A percentile compares a stretch with the other conserved stretches of the same genome.
Conservation (phyloP, 2,329 filamentous ascomycete genomes). For the Blumeriella jaapii region DNA sequence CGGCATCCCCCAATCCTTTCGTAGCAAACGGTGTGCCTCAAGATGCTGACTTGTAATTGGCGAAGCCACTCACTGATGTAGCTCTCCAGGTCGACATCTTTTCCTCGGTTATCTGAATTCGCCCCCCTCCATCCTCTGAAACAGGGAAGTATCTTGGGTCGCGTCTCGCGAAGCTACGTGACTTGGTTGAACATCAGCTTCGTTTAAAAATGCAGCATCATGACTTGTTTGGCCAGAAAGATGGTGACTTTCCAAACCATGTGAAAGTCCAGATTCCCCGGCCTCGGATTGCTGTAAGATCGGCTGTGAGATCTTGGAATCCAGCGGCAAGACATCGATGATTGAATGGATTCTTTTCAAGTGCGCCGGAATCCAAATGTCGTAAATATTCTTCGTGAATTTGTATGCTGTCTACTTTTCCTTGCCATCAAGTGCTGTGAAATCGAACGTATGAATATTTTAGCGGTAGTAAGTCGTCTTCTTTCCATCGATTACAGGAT, state of each 20-base stretch:
- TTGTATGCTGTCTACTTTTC: conserved; percentile 23
- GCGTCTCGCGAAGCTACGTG: conserved; percentile 14
- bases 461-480: conserved; percentile 25
- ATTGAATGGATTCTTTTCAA: conserved; percentile 23
- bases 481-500: conserved; percentile 19
- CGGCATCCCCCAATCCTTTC: too few species aligned
- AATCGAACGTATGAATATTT: conserved; percentile 22
- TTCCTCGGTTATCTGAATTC: conserved; percentile 13
- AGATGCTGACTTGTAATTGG: too few species aligned
- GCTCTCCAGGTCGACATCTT: conserved; percentile 9
- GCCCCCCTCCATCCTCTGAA: conserved; percentile 10
- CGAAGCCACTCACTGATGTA: too few species aligned
- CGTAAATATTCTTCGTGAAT: conserved; percentile 25
- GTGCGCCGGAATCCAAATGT: conserved; percentile 25
- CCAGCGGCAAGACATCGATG: conserved; percentile 22
- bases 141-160: conserved; percentile 11
- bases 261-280: conserved; percentile 14
- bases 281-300: conserved; percentile 15
- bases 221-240: conserved; percentile 10
- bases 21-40: too few species aligned
- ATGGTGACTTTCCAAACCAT: conserved; percentile 8
- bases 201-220: conserved; percentile 8
- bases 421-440: conserved; percentile 20
- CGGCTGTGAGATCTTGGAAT: conserved; percentile 16
- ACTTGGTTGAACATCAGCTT: conserved; percentile 13